Evolutionary conservation across 2,329 filamentous ascomycete species (phyloP), one percentile per base, ranked within the genome.

Genomic region (Didymella exigua): DNA sequence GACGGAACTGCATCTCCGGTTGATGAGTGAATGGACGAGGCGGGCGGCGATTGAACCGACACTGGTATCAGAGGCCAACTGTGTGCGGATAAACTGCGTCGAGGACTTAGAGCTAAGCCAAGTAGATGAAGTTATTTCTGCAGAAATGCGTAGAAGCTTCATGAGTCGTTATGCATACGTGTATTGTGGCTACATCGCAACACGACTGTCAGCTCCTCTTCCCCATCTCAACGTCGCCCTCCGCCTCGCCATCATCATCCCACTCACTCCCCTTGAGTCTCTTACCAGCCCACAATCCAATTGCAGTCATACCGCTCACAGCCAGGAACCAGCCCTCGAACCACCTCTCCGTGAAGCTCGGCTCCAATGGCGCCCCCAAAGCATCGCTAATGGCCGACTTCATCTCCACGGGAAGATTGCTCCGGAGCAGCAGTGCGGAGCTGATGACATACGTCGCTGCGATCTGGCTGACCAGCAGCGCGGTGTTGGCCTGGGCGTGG

Each of bases 321-420:
- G 86, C 71, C 51, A 96, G 74, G 72, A 96, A 96, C 87, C 91
- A 93, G 7, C 86, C 87, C 73, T 96, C 91, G 64, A 96, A 96
- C 91, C 91, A 96, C 26, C 84, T 81, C 67, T 96, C 87, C 5
- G 90, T 88, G 66, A 90, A 91, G 0, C 80, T 79, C 6, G 85
- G 85, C 66, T 90, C 88, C 8, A 96, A 79, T 14, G 90, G 89
- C 18, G 89, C 89, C 37, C 90, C 87, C 26, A 96, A 77, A 1
- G 90, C 90, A 61, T 92, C 89, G 2, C 86, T 87, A 3, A 96
- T 89, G 1, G 89, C 89, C 44, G 85, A 86, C 54, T 90, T 86
- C 70, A 93, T 87, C 70, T 93, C 89, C 31, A 80, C 81, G 0
- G 91, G 91, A 61, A 96, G 78, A 71, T 91, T 93, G 63, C 89